These are phyloP conservation scores for Aspergillus sp. DNA, from an alignment of 2,329 filamentous ascomycete species.

Conservation along the genomic window DNA sequence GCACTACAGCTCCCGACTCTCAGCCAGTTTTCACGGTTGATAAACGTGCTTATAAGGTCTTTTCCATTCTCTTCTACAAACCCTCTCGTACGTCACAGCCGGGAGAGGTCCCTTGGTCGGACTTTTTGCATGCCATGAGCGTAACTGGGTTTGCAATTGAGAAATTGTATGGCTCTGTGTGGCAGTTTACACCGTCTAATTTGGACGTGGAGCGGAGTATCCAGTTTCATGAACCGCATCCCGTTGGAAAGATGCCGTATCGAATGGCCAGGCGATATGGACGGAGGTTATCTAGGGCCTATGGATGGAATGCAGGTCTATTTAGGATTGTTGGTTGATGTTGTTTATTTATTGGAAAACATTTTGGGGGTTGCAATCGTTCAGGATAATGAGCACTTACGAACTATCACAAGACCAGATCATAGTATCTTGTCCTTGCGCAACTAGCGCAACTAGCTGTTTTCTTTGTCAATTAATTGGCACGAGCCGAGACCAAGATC, in stretches of 20 bases:
- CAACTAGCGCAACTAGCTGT: no score
- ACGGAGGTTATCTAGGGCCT: conserved; percentile 45
- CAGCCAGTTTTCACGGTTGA: conserved; percentile 30
- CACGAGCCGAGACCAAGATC: no score
- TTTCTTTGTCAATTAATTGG: no score
- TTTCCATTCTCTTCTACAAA: conserved; percentile 39
- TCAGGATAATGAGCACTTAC: no score
- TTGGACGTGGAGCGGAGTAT: conserved; percentile 47
- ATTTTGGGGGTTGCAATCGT: no score
- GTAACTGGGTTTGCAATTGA: conserved; percentile 47
- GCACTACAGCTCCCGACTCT: background rate
- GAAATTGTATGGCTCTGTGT: conserved; percentile 58
- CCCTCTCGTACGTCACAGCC: conserved; percentile 31
- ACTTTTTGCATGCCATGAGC: conserved; percentile 51
- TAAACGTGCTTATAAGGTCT: conserved; percentile 37
- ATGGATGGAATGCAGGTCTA: conserved; percentile 47
- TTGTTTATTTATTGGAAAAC: background rate
- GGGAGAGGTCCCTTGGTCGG: conserved; percentile 49
- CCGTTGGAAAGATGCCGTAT: conserved; percentile 48
- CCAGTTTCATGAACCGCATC: conserved; percentile 59
- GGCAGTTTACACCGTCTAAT: conserved; percentile 51
- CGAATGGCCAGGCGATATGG: conserved; percentile 44
- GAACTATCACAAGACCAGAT: no score
- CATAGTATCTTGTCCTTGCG: no score
- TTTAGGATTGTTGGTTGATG: conserved; percentile 28